Conservation (phyloP, 2,329 filamentous ascomycete species). For the Diaporthe destruens region DNA sequence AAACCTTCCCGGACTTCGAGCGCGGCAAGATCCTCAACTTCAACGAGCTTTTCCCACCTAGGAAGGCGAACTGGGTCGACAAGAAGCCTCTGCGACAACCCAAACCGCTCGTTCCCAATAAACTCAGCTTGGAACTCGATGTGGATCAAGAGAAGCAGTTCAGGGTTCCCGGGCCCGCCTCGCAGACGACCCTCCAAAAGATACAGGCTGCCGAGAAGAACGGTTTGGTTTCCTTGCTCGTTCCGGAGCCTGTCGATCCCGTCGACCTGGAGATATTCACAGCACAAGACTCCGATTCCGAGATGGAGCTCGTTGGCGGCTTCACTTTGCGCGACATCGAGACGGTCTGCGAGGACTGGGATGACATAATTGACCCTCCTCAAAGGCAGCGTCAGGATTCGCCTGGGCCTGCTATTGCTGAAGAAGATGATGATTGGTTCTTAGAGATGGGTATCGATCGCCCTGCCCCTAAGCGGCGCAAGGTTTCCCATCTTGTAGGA, state of each 20-base stretch:
- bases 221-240: conserved; percentile 59
- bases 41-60: conserved; percentile 84
- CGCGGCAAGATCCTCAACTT: conserved; percentile 81
- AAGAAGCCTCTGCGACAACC: conserved; percentile 85
- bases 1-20: conserved; percentile 85
- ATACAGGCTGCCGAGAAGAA: conserved; percentile 64
- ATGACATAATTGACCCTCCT: conserved; percentile 68
- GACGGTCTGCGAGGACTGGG: conserved; percentile 89
- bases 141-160: conserved; percentile 90
- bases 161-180: conserved; percentile 74
- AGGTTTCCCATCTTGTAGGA: conserved; percentile 63
- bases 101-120: conserved; percentile 86
- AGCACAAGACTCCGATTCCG: conserved; percentile 61
- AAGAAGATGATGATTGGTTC: conserved; percentile 74
- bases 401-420: conserved; percentile 51
- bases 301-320: conserved; percentile 77
- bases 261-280: conserved; percentile 59
- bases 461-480: conserved; percentile 72
- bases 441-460: conserved; percentile 68
- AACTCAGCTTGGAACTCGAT: conserved; percentile 87
- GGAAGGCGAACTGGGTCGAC: conserved; percentile 81
- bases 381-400: conserved; percentile 24
- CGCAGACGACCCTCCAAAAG: conserved; percentile 66
- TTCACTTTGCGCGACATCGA: conserved; percentile 85
- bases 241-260: conserved; percentile 55